Percentiles rank a stretch among this genome's conserved stretches.
Conservation (phyloP, 768 basidiomycete species). For the Infundibulicybe gibba region DNA sequence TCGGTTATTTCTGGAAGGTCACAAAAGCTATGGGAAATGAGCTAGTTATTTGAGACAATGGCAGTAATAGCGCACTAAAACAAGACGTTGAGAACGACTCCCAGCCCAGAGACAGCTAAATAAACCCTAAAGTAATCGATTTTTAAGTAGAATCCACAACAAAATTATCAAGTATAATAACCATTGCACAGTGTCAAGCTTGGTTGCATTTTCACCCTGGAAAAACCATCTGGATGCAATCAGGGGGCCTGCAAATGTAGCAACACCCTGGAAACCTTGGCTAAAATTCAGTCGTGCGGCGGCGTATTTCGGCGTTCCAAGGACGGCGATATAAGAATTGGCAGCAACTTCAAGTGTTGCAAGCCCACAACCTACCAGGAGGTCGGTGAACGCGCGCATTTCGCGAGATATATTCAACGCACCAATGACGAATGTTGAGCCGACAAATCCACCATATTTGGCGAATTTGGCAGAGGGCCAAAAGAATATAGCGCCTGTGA, state of each 20-base stretch:
- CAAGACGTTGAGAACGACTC: conserved; percentile 54
- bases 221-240: conserved; percentile 79
- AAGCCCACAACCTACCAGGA: conserved; percentile 54
- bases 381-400: conserved; percentile 4
- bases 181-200: conserved; percentile 70
- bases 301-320: conserved; percentile 66
- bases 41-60: conserved; percentile 1
- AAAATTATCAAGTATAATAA: conserved; percentile 11
- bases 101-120: conserved; percentile 61
- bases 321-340: conserved; percentile 75
- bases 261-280: conserved; percentile 77
- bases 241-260: conserved; percentile 69
- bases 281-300: conserved; percentile 76
- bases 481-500: conserved; percentile 67
- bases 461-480: conserved; percentile 72
- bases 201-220: conserved; percentile 54
- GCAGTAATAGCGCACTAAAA: conserved; percentile 47
- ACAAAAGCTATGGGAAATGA: conserved; percentile 45
- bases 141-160: conserved; percentile 1
- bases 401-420: conserved; percentile 6
- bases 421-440: conserved; percentile 70
- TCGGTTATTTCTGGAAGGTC: conserved; percentile 68
- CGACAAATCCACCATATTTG: conserved; percentile 71
- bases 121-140: conserved; percentile 47
- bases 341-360: conserved; percentile 68